Base-by-base conservation (phyloP, 176 grass and related monocot species). In the Triticum dicoccoides region DNA sequence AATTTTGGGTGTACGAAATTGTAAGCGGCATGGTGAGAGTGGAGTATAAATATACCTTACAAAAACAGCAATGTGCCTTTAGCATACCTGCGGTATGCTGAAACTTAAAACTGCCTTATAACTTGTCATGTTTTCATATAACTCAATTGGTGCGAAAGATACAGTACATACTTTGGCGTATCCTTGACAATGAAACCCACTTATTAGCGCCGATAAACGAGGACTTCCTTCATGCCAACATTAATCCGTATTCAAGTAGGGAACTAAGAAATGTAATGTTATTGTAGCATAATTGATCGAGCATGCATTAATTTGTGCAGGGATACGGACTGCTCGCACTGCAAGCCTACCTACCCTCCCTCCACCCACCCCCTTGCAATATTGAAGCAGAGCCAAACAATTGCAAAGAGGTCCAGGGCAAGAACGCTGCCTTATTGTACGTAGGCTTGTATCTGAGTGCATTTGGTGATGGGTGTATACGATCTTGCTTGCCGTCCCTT, bases 321-420 rank as follows among this genome's bases (percentile, higher is more conserved):
- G 90, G 88, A 75, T 84, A 61, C 3, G 93, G 81, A 87, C 75
- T 95, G 79, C 87, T 95, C 5, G 93, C 87, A 34, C 42, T 95
- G 61, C 93, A 92, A 90, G 90, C 90, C 65, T 56, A 92, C n/a
- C 18, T 92, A 39, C 85, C 90, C 7, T 90, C 90, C 12, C 90
- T 95, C 15, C 93, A 61, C n/a, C 93, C 93, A 67, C 67, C 77
- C 32, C 25, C 61, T 20, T 95, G 93, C 86, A 70, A 92, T 34
- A 73, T 41, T 23, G 76, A 86, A 75, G 29, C 42, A 33, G 76
- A 54, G 13, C 9, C 11, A 3, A 83, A 30, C 33, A 85, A 45
- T 11, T 95, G 93, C 66, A 71, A 80, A 78, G 61, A 76, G 63
- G 84, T 85, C 59, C 82, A 86, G 73, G 93, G 93, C 65, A 45